Conservation (phyloP, 345 rosid genomes). For the Brassica nigra region DNA sequence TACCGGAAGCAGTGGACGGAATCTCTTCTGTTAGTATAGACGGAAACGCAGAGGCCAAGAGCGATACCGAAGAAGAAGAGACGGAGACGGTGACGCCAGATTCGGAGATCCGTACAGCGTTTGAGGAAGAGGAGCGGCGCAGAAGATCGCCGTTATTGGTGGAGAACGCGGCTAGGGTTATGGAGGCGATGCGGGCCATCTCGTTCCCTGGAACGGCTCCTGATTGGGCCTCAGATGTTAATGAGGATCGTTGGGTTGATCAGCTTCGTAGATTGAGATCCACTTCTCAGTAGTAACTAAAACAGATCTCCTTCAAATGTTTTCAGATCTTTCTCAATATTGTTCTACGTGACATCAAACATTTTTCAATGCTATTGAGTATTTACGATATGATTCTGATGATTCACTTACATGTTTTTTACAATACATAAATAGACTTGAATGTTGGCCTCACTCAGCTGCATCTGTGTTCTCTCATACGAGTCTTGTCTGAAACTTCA, state of each 20-base stretch:
- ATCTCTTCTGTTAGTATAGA: constrained; percentile 55
- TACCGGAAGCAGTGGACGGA: constrained; percentile 44
- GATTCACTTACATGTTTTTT: constrained; percentile 15
- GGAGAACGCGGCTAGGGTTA: constrained; percentile 63
- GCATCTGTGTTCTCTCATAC: too few relatives aligned
- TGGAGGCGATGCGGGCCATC: constrained; percentile 87
- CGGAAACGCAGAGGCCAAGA: constrained; percentile 45
- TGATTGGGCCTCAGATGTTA: constrained; percentile 64
- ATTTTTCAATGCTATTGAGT: not conserved
- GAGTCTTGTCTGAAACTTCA: constrained; percentile 9
- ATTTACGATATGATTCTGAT: not conserved
- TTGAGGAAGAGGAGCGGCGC: constrained; percentile 76
- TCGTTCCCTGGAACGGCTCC: constrained; percentile 74
- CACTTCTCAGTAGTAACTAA: constrained; percentile 27
- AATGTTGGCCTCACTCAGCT: constrained; percentile 5
- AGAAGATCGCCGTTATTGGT: constrained; percentile 67
- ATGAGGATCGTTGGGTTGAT: constrained; percentile 79
- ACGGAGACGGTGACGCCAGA: constrained; percentile 41
- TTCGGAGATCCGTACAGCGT: constrained; percentile 51
- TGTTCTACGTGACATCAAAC: constrained; percentile 1
- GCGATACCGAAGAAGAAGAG: constrained; percentile 52
- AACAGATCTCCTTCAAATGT: not conserved
- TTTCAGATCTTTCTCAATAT: not conserved
- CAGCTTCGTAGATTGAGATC: constrained; percentile 63
- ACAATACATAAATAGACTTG: constrained; percentile 20